A percentile compares a stretch with the other conserved stretches of the same genome.
Evolutionary conservation across 2,329 filamentous ascomycete species (phyloP).

Genomic region (Calonectria leucothoes): DNA sequence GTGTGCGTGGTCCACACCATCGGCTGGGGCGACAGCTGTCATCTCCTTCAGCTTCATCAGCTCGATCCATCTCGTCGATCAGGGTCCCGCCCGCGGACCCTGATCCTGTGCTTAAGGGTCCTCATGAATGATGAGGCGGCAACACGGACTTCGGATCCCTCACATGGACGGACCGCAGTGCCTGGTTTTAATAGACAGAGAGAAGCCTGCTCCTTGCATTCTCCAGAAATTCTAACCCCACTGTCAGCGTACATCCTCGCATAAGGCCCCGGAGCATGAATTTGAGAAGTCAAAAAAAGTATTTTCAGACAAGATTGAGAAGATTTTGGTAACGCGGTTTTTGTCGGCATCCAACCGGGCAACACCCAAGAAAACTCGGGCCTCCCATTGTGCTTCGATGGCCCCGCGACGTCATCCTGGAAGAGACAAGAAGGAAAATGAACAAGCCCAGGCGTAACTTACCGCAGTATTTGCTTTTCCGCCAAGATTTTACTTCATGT

Average conservation of each 20-base stretch:
- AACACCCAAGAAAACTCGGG: conserved; percentile 37
- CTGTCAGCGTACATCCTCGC: conserved; percentile 11
- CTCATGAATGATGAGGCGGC: neutral
- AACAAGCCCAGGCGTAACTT: conserved; percentile 9
- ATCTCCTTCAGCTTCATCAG: conserved; percentile 13
- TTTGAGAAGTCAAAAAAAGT: neutral
- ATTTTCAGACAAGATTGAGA: conserved; percentile 70
- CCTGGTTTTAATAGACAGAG: neutral
- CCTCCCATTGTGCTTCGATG: conserved; percentile 52
- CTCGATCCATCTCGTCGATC: conserved; percentile 13
- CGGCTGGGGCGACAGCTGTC: conserved; percentile 6
- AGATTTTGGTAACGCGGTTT: conserved; percentile 73
- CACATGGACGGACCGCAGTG: neutral
- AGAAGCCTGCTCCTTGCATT: conserved; percentile 4
- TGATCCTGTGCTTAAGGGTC: neutral
- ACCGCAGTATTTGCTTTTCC: conserved; percentile 25
- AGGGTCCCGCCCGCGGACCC: neutral
- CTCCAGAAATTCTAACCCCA: neutral
- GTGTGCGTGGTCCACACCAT: conserved; percentile 16
- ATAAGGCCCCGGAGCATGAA: neutral
- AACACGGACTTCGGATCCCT: neutral
- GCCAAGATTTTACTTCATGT: conserved; percentile 43
- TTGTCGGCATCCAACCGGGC: conserved; percentile 65
- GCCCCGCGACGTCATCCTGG: conserved; percentile 67
- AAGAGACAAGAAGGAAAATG: conserved; percentile 13